Evolutionary conservation across 805 yeast genomes (phyloP), one percentile per base, ranked within the genome.

Genomic region (Zygosaccharomyces kombuchaensis): DNA sequence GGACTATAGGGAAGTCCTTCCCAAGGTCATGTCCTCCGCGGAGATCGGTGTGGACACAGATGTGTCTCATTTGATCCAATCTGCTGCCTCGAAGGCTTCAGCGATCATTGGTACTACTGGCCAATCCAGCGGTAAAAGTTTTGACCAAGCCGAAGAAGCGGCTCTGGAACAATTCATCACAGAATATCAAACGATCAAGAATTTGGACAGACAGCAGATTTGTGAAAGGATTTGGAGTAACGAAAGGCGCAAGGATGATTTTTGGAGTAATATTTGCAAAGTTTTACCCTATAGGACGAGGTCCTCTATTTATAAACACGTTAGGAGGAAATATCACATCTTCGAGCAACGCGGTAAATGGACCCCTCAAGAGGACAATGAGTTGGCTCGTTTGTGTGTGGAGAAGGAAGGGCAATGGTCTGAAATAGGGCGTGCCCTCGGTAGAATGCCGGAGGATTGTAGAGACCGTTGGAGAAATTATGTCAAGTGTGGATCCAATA

Each of bases 381-480:
- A 75, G 39, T 71, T 91, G 43, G 79, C 80, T 1, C 74, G 74
- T 44, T 68, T 87, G 42, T 86, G 87, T 9, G 65, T 75, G 8
- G 79, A 81, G 21, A 77, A 79, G 54, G 87, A 82, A 47, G 88
- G 93, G 13, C 88, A 85, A 59, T 91, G 98, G 98, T 87, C 87
- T 55, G 72, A 73, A 34, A 86, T 91, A 49, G 97, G 97, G 6
- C 75, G 75, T 43, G 70, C 72, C 6, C 72, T 91, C 78, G 87
- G 86, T 10, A 74, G 98, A 58, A 91, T 91, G 98, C 97, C 98
- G 0, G 98, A 91, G 60, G 98, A 91, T 67, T 90, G 97, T 65
- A 76, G 98, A 56, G 98, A 91, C 64, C 75, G 98, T 56, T 91
- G 96, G 96, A 75, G 98, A 65, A 91, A 91, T 63, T 91, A 90